These are phyloP conservation scores for Colletotrichum acutatum DNA, from an alignment of 2,329 filamentous ascomycete genomes.

Conservation along the genomic window DNA sequence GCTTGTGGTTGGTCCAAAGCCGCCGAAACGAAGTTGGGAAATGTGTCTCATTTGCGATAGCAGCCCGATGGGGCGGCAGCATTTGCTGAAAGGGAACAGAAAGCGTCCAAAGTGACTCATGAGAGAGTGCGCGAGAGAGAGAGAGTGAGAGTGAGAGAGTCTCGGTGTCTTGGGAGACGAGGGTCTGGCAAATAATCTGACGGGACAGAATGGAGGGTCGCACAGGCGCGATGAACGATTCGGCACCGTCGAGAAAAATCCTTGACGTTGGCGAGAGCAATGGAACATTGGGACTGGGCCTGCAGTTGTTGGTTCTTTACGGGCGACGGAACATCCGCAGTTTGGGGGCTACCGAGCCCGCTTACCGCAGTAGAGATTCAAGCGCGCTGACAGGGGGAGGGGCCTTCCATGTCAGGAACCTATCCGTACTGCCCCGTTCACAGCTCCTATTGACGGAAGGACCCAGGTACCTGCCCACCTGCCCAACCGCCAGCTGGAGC, in stretches of 20 bases:
- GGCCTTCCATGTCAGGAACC: background rate
- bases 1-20: conserved; percentile 3
- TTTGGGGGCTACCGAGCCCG: conserved; percentile 34
- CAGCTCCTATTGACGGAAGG: background rate
- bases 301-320: conserved; percentile 7
- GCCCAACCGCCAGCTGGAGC: too few relatives aligned
- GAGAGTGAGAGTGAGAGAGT: background rate
- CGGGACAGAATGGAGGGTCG: conserved; percentile 3
- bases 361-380: conserved; percentile 18
- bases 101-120: background rate
- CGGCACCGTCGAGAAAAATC: background rate
- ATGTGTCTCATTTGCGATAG: background rate
- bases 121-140: too few relatives aligned
- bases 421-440: background rate
- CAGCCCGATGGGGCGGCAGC: background rate
- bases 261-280: background rate
- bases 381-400: conserved; percentile 21
- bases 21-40: background rate
- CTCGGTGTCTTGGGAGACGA: background rate
- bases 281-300: background rate
- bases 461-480: background rate
- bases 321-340: conserved; percentile 17
- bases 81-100: background rate
- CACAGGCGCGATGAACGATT: conserved; percentile 10
- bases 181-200: background rate